Evolutionary conservation across 2,329 filamentous ascomycete species (phyloP), one percentile per base, ranked within the genome.

Genomic region (Beauveria scarabaeidicola): DNA sequence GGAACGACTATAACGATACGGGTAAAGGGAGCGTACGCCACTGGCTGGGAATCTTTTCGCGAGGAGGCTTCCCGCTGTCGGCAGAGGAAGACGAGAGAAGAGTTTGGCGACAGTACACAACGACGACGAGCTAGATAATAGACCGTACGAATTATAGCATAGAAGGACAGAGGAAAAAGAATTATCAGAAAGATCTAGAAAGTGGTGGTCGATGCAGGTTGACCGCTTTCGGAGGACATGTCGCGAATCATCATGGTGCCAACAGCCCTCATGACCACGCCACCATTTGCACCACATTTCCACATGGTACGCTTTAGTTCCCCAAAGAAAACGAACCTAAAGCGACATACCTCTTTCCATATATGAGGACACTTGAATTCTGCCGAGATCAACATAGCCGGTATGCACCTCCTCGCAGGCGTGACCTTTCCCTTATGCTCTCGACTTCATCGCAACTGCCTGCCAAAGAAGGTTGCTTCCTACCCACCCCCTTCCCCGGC

Each of bases 31-130:
- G 69, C 13, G 82, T 90, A 32, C 79, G 77, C 50, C 91, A 88
- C 66, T 90, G 87, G 87, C 84, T 86, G 81, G 85, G 83, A 7
- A 74, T 88, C 2, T 90, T 82, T 66, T 72, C 69, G 7, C 66
- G 69, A 63, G 73, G 64, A 56, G 75, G 68, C 6, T 67, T 67
- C 41, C 64, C 64, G 19, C 47, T 25, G 58, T 19, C 11, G 52
- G 9, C 11, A 5, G 44, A 51, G 25, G 19, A 29, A 7, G 46
- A 21, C 21, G 32, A 32, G 36, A 10, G 1, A 41, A 1, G 17
- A 40, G 21, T n/a, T 40, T 36, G 29, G 13, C 32, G 8, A 15
- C 17, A 23, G 19, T 19, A 15, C 10, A 11, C 1, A 19, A 27
- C 25, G 25, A 10, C 21, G 32, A 32, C 15, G 29, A 41, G 3